Evolutionary conservation across 441 rosid genomes (phyloP).

Genomic region (Syzygium malaccense): DNA sequence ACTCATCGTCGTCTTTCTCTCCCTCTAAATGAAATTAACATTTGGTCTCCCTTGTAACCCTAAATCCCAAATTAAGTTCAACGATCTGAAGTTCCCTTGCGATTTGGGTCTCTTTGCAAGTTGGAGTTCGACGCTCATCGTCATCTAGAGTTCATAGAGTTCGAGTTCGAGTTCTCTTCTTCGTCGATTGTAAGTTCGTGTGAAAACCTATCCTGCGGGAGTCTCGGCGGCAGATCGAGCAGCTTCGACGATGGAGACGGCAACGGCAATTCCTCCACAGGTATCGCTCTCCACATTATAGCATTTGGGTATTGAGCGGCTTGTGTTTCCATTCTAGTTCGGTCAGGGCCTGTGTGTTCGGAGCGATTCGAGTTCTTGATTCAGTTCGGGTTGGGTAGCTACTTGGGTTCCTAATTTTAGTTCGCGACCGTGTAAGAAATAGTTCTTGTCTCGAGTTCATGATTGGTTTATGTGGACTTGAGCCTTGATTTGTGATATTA

Average conservation of each 20-base stretch:
- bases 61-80: too few relatives aligned
- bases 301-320: not conserved
- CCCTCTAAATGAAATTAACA: too few relatives aligned
- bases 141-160: not conserved
- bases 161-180: too few relatives aligned
- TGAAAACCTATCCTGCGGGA: rapidly evolving
- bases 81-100: too few relatives aligned
- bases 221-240: rapidly evolving
- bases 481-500: not conserved
- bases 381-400: not conserved
- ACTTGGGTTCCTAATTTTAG: not conserved
- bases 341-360: not conserved
- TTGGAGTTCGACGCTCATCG: too few relatives aligned
- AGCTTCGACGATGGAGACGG: rapidly evolving
- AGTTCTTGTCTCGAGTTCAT: not conserved
- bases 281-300: too few relatives aligned
- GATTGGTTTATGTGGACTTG: not conserved
- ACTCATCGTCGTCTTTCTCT: too few relatives aligned
- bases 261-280: not conserved
- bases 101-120: too few relatives aligned
- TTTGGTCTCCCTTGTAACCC: too few relatives aligned
- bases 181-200: too few relatives aligned
- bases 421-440: not conserved
- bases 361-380: not conserved
- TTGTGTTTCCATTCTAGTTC: not conserved